A percentile compares a stretch with the other conserved stretches of the same genome.
Evolutionary conservation across 148 eudicot genomes (phyloP).

Genomic region (Cornus controversa): DNA sequence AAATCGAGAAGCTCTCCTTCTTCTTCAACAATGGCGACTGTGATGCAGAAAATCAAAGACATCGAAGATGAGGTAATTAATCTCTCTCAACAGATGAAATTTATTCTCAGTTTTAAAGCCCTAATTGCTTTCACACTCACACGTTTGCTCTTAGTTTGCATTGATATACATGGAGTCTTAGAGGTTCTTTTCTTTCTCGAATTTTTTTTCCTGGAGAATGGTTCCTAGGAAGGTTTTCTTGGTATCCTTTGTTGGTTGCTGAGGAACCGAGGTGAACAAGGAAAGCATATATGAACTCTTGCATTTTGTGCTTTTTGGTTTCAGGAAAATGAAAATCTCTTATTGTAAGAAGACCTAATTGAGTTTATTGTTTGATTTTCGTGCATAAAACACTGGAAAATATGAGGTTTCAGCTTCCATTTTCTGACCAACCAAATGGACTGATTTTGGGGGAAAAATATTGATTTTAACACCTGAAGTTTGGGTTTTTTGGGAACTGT

Average conservation of each 20-base stretch:
- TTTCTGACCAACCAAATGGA: background rate
- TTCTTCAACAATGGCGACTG: constrained; percentile 71
- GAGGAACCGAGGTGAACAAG: background rate
- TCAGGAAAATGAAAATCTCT: background rate
- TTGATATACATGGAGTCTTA: background rate
- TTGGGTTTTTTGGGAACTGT: background rate
- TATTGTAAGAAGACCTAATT: background rate
- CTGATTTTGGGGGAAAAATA: too few species aligned
- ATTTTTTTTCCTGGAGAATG: too few species aligned
- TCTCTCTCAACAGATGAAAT: background rate
- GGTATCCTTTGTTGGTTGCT: too few species aligned
- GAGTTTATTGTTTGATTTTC: background rate
- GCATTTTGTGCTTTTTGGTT: background rate
- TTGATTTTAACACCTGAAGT: background rate
- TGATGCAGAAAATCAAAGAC: constrained; percentile 99
- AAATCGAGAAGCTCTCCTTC: background rate
- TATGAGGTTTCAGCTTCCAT: background rate
- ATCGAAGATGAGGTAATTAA: constrained; percentile 90
- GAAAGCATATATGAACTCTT: background rate
- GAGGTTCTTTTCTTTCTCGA: background rate
- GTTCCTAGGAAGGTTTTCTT: background rate
- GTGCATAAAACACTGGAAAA: background rate
- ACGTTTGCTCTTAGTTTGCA: background rate
- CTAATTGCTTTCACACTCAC: constrained; percentile 1
- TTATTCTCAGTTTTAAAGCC: background rate